Evolutionary conservation across 2,329 filamentous ascomycete genomes (phyloP), one percentile per base, ranked within the genome.

Genomic region (Aureobasidium namibiae): DNA sequence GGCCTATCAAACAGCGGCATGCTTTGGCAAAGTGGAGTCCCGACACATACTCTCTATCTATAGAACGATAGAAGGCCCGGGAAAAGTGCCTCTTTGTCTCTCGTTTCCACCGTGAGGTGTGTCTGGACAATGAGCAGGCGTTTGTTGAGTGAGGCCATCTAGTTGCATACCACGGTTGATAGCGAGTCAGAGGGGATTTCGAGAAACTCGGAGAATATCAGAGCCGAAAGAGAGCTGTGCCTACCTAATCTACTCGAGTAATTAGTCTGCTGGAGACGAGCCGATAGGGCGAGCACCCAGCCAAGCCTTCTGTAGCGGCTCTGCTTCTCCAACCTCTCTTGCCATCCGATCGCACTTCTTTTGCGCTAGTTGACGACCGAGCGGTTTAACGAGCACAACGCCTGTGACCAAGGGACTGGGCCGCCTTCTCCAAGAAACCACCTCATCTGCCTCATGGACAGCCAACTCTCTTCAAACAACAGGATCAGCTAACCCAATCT

Each of bases 371-470:
- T 13, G n/a, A n/a, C n/a, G 38, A 41, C 52, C 42, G 52, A 56
- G 52, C 52, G 39, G 34, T 26, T 44, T 26, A 18, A 34, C 23
- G 39, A 56, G 50, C 50, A 42, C n/a, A 42, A 41, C 50, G 36
- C 36, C 29, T 31, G 16, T 21, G 36, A 54, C 36, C 23, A 23
- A 2, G 21, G 16, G n/a, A n/a, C n/a, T n/a, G n/a, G n/a, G n/a
- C n/a, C n/a, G n/a, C n/a, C n/a, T 23, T 21, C 10, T 42, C 23
- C 24, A n/a, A 29, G 21, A 33, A 24, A 42, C 50, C 24, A 42
- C 21, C 23, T 42, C 36, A 33, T 33, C 9, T 33, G 18, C 21
- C 38, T 26, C 36, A 54, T 54, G 50, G 77, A 2, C 85, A 42
- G 23, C 14, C n/a, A 23, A 21, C 14, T 24, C 23, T 38, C 21